Conservation (phyloP, 305 asterid genomes). For the Fraxinus dipetala region DNA sequence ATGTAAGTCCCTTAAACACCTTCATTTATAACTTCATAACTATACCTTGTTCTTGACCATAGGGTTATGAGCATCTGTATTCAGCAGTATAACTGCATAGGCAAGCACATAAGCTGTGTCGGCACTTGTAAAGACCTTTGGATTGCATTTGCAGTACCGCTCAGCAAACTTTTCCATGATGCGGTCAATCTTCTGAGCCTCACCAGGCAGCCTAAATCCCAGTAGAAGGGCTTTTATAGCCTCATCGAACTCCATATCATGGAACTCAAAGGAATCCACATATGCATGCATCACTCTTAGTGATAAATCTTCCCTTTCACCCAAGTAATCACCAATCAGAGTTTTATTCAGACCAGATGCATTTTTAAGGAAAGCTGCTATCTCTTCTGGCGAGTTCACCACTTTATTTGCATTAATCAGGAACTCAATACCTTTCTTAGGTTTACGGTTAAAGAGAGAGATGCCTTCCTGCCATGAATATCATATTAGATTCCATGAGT, state of each 20-base stretch:
- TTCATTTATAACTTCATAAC: conserved; percentile 20
- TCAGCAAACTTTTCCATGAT: conserved; percentile 99
- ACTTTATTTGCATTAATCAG: conserved; percentile 91
- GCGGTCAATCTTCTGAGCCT: conserved; percentile 98
- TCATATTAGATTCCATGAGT: conserved; percentile 27
- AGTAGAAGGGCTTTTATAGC: conserved; percentile 87
- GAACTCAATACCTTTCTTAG: conserved; percentile 94
- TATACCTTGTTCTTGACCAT: conserved; percentile 96
- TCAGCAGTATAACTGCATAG: conserved; percentile 94
- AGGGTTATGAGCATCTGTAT: conserved; percentile 98
- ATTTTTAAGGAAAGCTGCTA: conserved; percentile 82
- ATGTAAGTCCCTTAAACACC: conserved; percentile 8
- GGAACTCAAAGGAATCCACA: conserved; percentile 96
- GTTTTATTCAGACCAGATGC: conserved; percentile 86
- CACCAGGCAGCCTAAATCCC: conserved; percentile 97
- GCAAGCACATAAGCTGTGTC: conserved; percentile 99
- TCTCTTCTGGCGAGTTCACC: conserved; percentile 84
- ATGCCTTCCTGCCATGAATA: conserved; percentile 91
- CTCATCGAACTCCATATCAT: conserved; percentile 90
- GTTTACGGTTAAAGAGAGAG: conserved; percentile 94
- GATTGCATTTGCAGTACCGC: conserved; percentile 92
- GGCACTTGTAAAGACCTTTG: conserved; percentile 89
- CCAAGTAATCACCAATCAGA: conserved; percentile 93
- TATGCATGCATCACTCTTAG: conserved; percentile 97
- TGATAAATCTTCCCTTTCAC: conserved; percentile 95